Base-by-base conservation (phyloP, 148 eudicot genomes). In the Polygonum maritimum region DNA sequence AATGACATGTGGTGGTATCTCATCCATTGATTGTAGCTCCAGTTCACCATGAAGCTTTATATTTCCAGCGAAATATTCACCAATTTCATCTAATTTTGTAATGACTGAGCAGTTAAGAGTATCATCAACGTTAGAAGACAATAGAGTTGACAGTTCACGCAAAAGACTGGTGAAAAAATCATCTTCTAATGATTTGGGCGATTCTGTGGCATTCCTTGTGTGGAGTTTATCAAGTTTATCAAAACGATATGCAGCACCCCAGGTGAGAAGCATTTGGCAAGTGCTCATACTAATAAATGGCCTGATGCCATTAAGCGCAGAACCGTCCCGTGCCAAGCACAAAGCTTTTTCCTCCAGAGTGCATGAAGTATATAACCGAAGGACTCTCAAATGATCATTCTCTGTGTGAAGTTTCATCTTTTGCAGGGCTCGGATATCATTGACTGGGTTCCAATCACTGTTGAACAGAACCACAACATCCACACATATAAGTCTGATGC, bases 271-370 rank as follows among this genome's bases (percentile, higher is more conserved):
- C 83, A 21, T 78, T 73, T 84, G 84, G 76, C 77, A 80, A 57
- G 77, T 78, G 71, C 74, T 76, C 36, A 76, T 77, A 48, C 83
- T 85, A 48, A 81, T 47, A 69, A 31, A 65, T 14, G 22, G 80
- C n/a, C 83, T 35, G 71, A 72, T 81, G 78, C 76, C 81, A 21
- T 88, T 89, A 45, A 91, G 78, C 75, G 83, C 41, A 36, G 54
- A 12, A 57, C 85, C 83, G 2, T 81, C 75, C 83, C 88, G 88
- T 18, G 90, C 88, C 79, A 88, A 86, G 63, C 76, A 77, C 33
- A 94, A 78, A 78, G 81, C 83, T 38, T 83, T 91, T 80, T 94
- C 98, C 78, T 94, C 98, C 78, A 90, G 74, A 38, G 87, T 90
- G 55, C 73, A 86, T 73, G 83, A 63, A 38, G 95, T 76, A 77